phyloP scores from a whole-genome alignment of 2,329 filamentous ascomycete genomes.

The Epichloe brachyelytri region DNA sequence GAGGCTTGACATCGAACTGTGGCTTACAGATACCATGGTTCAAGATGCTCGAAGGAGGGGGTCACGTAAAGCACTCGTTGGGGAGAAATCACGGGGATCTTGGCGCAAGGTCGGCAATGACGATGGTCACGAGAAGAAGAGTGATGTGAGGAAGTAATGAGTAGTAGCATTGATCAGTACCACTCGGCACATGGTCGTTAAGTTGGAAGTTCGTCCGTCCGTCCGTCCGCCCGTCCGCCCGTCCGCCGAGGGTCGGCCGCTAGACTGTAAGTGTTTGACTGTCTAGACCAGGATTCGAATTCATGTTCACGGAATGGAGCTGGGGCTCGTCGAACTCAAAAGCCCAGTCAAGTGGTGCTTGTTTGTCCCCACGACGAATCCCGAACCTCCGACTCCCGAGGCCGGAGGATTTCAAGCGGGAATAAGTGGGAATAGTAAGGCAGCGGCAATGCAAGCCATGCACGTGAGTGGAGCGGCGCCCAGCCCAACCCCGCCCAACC shows the following conservation, averaged over 20 bases:
- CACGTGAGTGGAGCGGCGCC: neutral
- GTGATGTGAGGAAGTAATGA: neutral
- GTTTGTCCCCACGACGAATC: too few species aligned
- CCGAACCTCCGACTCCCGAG: neutral
- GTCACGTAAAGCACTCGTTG: neutral
- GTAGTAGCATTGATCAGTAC: neutral
- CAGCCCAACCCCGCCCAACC: neutral
- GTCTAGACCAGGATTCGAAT: too few species aligned
- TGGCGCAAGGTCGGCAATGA: neutral
- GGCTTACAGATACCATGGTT: neutral
- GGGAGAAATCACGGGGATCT: neutral
- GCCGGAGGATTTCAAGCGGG: neutral
- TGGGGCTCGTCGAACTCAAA: too few species aligned
- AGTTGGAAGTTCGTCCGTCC: neutral
- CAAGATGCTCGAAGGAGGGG: too few species aligned
- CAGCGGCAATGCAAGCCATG: neutral
- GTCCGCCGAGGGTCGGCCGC: neutral
- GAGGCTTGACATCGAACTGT: neutral
- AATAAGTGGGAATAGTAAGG: conserved; percentile 1
- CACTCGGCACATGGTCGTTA: neutral
- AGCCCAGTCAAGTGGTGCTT: too few species aligned
- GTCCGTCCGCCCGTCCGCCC: neutral
- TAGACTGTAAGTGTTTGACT: neutral
- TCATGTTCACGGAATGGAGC: too few species aligned
- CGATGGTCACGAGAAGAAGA: neutral